phyloP scores from a whole-genome alignment of 768 basidiomycete species.

The Termitomyces sp. region DNA sequence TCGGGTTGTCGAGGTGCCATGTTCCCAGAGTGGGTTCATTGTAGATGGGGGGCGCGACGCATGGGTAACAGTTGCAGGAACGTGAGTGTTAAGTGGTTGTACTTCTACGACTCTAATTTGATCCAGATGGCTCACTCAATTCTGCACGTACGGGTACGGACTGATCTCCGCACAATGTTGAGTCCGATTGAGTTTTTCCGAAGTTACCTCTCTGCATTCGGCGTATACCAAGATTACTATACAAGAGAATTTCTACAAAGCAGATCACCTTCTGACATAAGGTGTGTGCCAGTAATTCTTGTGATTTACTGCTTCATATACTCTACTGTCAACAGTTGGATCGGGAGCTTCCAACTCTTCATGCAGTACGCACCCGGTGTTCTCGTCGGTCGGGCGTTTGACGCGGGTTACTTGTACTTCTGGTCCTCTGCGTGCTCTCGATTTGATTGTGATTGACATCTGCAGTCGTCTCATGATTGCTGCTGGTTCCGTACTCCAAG shows the following conservation, averaged over 20 bases:
- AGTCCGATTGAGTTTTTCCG: constrained; percentile 16
- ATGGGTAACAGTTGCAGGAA: constrained; percentile 38
- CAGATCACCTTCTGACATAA: constrained; percentile 38
- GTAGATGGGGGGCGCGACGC: constrained; percentile 34
- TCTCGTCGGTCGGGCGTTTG: constrained; percentile 35
- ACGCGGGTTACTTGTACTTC: constrained; percentile 42
- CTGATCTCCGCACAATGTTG: background rate
- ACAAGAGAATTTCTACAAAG: constrained; percentile 31
- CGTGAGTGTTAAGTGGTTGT: constrained; percentile 25
- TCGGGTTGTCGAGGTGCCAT: background rate
- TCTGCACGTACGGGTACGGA: constrained; percentile 39
- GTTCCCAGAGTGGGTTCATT: background rate
- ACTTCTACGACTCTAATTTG: background rate
- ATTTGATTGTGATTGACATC: constrained; percentile 11
- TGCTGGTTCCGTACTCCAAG: constrained; percentile 29
- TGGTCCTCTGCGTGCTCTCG: constrained; percentile 11
- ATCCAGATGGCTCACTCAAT: constrained; percentile 35
- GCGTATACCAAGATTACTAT: constrained; percentile 45
- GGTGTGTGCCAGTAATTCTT: constrained; percentile 17
- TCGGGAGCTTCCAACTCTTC: constrained; percentile 43
- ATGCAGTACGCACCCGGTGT: constrained; percentile 36
- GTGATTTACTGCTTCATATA: background rate
- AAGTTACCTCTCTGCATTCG: constrained; percentile 41
- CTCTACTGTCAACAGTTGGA: constrained; percentile 30
- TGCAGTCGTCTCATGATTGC: constrained; percentile 29